phyloP scores from a whole-genome alignment of 148 eudicot species.

The Gaultheria prostrata region DNA sequence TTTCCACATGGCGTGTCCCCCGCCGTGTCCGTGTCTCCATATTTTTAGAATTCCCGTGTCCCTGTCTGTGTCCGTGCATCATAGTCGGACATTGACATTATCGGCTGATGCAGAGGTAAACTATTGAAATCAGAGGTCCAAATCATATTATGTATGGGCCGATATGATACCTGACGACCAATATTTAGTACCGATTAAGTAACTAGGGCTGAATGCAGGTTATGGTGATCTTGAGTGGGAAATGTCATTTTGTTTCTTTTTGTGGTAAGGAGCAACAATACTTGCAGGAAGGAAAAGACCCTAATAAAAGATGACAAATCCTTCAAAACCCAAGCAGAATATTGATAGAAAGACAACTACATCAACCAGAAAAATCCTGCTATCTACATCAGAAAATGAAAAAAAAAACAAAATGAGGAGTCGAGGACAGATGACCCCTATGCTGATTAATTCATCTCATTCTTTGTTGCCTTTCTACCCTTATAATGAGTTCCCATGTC shows the following conservation, averaged over 20 bases:
- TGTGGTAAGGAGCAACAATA: background rate
- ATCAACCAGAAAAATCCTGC: background rate
- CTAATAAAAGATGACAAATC: background rate
- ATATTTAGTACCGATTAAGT: background rate
- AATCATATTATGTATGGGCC: background rate
- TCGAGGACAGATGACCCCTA: background rate
- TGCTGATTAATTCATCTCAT: background rate
- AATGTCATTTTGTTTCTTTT: background rate
- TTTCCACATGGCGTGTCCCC: no score
- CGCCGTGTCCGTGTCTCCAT: no score
- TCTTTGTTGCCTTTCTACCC: background rate
- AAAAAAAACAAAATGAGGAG: no score
- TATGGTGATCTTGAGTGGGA: constrained; percentile 7
- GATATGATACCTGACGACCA: background rate
- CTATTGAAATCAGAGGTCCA: background rate
- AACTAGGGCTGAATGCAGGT: background rate
- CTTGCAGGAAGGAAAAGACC: background rate
- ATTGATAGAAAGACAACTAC: background rate
- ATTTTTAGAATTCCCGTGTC: no score
- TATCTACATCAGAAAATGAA: no score
- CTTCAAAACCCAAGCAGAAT: background rate
- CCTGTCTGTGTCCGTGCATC: no score
- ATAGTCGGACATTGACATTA: no score
- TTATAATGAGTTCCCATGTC: constrained; percentile 3
- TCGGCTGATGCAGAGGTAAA: background rate